Evolutionary conservation across 2,329 filamentous ascomycete genomes (phyloP), one percentile per base, ranked within the genome.

Genomic region (Neocucurbitaria cava): DNA sequence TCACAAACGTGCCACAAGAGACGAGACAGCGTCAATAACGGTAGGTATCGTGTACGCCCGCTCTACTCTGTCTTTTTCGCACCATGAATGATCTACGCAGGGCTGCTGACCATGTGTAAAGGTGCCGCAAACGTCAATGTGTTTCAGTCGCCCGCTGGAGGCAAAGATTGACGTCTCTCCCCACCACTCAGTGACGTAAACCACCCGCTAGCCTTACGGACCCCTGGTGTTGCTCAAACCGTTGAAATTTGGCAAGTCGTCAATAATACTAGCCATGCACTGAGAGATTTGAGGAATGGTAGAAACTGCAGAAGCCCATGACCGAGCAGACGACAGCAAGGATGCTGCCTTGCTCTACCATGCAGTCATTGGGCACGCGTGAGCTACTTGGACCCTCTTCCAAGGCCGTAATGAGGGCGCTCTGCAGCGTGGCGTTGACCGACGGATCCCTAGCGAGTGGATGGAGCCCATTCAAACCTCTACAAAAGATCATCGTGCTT

Each of bases 181-280:
- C 46, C 56, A 49, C 33, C 36, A 46, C 38, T 20, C 50, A 31
- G 26, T 68, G 65, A 68, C 65, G 65, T 67, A 67, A n/a, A 58
- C 21, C 46, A 52, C 46, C 30, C 47, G 51, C 55, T 52, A 58
- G 36, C 24, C 38, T 46, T 54, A 35, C 11, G 51, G 48, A 48
- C 48, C 58, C 61, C 53, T 66, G 62, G 61, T 62, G 49, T 26
- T 36, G 20, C 44, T 47, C 40, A 50, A 18, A 52, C 51, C 52
- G 56, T 54, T 58, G 52, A 45, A 50, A 49, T 41, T 46, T 43
- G 45, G 45, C 26, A 35, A 47, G 56, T 50, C 35, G 20, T 38
- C 40, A 21, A 44, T 33, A 26, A 31, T 43, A 36, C 44, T 33
- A 40, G 30, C 36, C 40, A 45, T 7, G 20, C 33, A 46, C 49